Evolutionary conservation across 257 asterid genomes (phyloP).

Genomic region (Paraleonurus japonicus): DNA sequence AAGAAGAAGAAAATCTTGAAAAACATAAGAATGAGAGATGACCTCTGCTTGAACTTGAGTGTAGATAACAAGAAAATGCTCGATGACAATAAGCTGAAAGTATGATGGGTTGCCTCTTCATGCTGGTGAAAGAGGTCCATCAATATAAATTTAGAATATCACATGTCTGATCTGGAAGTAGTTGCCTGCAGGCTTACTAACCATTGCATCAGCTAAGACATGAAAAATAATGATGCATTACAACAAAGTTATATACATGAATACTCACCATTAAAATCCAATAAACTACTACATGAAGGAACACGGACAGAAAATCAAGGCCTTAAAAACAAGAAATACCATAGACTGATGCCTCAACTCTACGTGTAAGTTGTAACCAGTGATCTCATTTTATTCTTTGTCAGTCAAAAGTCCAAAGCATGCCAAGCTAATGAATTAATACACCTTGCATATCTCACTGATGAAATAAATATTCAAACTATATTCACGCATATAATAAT

Average conservation of each 20-base stretch:
- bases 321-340: background rate
- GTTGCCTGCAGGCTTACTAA: conserved; percentile 31
- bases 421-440: background rate
- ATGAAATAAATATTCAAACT: background rate
- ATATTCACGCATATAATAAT: background rate
- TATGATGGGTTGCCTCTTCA: conserved; percentile 56
- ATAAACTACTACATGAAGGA: background rate
- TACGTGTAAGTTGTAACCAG: background rate
- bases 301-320: background rate
- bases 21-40: conserved; percentile 30
- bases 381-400: background rate
- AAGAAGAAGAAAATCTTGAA: conserved; percentile 37
- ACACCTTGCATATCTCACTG: background rate
- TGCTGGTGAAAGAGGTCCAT: conserved; percentile 57
- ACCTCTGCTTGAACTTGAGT: conserved; percentile 33
- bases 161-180: conserved; percentile 28
- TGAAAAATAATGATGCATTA: conserved; percentile 11
- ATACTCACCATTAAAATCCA: background rate
- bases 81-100: conserved; percentile 38
- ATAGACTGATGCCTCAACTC: background rate
- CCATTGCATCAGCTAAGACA: conserved; percentile 45
- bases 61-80: conserved; percentile 30
- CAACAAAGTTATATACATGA: background rate
- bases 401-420: background rate
- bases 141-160: conserved; percentile 26